Evolutionary conservation across 2,329 filamentous ascomycete genomes (phyloP).

Genomic region (Neofusicoccum parvum): DNA sequence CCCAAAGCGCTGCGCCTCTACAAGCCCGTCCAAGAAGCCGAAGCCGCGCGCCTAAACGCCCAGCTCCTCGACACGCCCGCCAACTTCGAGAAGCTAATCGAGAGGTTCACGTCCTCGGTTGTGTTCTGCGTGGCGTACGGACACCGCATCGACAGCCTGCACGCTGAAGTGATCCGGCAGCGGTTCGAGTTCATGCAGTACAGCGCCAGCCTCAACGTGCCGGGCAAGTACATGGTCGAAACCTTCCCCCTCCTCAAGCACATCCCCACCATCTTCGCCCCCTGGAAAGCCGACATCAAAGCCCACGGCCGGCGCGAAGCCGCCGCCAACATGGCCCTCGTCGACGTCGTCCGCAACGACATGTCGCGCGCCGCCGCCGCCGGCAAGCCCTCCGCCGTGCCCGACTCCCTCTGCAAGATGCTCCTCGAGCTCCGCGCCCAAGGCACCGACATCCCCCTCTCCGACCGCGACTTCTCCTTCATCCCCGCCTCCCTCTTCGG

Average conservation of each 20-base stretch:
- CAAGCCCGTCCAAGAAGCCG: conserved; percentile 52
- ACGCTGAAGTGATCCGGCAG: conserved; percentile 50
- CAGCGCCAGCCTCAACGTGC: conserved; percentile 51
- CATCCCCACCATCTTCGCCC: conserved; percentile 48
- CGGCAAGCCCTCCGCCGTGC: conserved; percentile 29
- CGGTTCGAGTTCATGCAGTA: conserved; percentile 54
- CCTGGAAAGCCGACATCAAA: conserved; percentile 52
- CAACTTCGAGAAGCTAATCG: conserved; percentile 50
- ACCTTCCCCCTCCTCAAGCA: conserved; percentile 48
- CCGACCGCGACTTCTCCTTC: conserved; percentile 47
- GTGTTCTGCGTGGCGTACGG: conserved; percentile 57
- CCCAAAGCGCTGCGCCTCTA: conserved; percentile 49
- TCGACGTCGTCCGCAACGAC: conserved; percentile 45
- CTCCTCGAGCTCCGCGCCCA: conserved; percentile 46
- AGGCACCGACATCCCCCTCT: conserved; percentile 32
- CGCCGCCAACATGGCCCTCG: conserved; percentile 45
- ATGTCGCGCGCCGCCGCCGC: conserved; percentile 31
- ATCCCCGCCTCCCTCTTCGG: conserved; percentile 50
- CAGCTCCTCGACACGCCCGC: conserved; percentile 44
- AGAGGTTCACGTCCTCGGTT: conserved; percentile 53
- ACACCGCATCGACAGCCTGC: conserved; percentile 51
- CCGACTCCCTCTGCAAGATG: conserved; percentile 49
- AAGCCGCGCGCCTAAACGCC: conserved; percentile 49
- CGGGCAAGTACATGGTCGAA: conserved; percentile 50
- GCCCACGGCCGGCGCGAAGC: conserved; percentile 42